Conservation (phyloP, 257 asterid species). For the Nicotiana tomentosiformis region DNA sequence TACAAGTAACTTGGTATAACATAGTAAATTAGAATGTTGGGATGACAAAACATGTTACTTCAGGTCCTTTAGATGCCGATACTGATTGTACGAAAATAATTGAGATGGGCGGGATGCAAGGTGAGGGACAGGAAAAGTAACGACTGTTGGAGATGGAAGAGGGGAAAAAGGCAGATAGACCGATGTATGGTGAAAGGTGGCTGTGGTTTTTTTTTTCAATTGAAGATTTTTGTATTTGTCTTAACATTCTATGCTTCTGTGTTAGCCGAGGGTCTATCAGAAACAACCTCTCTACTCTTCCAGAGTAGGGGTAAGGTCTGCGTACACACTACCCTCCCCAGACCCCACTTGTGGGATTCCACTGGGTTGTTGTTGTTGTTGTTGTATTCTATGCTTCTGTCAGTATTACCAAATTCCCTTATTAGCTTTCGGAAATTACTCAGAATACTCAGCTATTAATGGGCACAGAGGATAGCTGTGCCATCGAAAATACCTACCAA, state of each 20-base stretch:
- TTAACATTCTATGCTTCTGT: background rate
- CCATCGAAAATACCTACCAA: background rate
- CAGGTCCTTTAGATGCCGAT: background rate
- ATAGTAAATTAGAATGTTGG: background rate
- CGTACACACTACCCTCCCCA: too few species aligned
- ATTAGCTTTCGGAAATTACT: background rate
- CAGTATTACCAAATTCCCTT: background rate
- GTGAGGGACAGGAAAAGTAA: slow-evolving; percentile 5
- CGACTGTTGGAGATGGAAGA: background rate
- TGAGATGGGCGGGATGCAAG: background rate
- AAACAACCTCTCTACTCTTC: too few species aligned
- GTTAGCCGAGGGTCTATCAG: too few species aligned
- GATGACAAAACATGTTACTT: background rate
- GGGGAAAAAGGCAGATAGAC: background rate
- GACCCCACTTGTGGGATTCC: too few species aligned
- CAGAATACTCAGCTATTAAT: background rate
- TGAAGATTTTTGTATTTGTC: background rate
- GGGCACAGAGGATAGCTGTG: background rate
- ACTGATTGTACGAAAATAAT: background rate
- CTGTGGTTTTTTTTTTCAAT: background rate
- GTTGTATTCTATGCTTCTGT: background rate
- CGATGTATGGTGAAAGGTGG: background rate
- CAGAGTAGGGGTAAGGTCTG: too few species aligned
- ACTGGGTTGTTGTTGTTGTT: too few species aligned
- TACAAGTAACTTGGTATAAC: background rate